Evolutionary conservation across 768 basidiomycete genomes (phyloP), one percentile per base, ranked within the genome.

Genomic region (Termitomyces eurrhizus): DNA sequence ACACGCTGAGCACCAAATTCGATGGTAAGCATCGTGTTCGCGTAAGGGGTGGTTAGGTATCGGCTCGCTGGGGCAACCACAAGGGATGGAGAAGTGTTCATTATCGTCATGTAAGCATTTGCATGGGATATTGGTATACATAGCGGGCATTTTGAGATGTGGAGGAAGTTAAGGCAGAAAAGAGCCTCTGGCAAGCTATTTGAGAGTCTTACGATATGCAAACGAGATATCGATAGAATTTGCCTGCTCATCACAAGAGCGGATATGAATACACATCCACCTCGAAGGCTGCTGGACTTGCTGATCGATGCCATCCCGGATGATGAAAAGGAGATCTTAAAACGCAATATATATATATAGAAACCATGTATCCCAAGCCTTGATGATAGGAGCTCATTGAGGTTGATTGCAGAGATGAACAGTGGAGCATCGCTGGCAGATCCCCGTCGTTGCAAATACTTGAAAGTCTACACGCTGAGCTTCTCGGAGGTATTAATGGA

Each of bases 21-120:
- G 62, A 58, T 74, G 74, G 58, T 70, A 74, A 37, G 73, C 73
- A 62, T 75, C 73, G 55, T 71, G 67, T 42, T 36, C 41, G 56
- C 69, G 58, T 69, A 74, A 68, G 37, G 71, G 72, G 55, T 75
- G 71, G 39, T 64, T 58, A n/a, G 67, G 64, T 12, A 59, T 56
- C 32, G 62, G 66, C 56, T 69, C 66, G 60, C 74, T 75, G 35
- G 67, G 67, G 56, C 75, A 76, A 7, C 73, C 73, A 61, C 75
- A 75, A 49, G 74, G 72, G n/a, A 71, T 63, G 49, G 70, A 65
- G 58, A 66, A 73, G 58, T 76, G 75, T 21, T 51, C 64, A 7
- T 59, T 53, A 9, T 66, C 60, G 12, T 48, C 37, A 44, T 70
- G 65, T 13, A 60, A 41, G 62, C 72, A 73, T 29, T 62, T 58